Evolutionary conservation across 768 basidiomycete genomes (phyloP).

Genomic region (Stropharia rugosoannulata): DNA sequence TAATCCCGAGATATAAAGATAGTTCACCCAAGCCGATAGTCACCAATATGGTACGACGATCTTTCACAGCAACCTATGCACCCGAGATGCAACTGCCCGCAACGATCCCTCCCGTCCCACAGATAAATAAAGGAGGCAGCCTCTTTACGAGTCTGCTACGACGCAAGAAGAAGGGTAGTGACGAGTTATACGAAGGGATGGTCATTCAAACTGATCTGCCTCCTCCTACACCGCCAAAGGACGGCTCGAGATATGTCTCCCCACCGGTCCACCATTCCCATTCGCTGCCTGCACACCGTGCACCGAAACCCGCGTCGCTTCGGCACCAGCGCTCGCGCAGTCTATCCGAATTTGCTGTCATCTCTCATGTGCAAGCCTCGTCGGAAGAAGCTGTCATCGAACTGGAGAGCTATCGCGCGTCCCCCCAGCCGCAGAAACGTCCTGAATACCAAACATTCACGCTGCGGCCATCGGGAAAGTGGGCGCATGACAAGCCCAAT

Average conservation of each 20-base stretch:
- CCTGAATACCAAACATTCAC: constrained; percentile 13
- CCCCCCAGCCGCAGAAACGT: not conserved
- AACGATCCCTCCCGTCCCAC: constrained; percentile 16
- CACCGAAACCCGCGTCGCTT: constrained; percentile 4
- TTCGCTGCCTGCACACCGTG: constrained; percentile 12
- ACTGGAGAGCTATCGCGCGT: constrained; percentile 4
- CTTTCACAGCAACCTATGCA: constrained; percentile 32
- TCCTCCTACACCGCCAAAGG: constrained; percentile 49
- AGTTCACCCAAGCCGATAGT: constrained; percentile 13
- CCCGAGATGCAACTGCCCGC: constrained; percentile 20
- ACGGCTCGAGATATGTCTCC: constrained; percentile 24
- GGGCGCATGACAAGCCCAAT: constrained; percentile 25
- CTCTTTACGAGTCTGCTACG: constrained; percentile 36
- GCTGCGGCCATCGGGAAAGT: constrained; percentile 35
- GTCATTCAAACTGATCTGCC: constrained; percentile 19
- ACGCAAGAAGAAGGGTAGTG: constrained; percentile 34
- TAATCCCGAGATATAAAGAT: not conserved
- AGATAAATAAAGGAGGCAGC: constrained; percentile 26
- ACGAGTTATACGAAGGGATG: constrained; percentile 22
- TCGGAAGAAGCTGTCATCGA: constrained; percentile 28
- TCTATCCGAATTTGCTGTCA: constrained; percentile 40
- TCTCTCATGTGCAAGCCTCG: constrained; percentile 31
- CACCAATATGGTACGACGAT: constrained; percentile 26
- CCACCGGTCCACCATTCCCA: constrained; percentile 15
- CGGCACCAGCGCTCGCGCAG: constrained; percentile 31